phyloP scores from a whole-genome alignment of 805 yeast genomes.

The Wickerhamiella dianesei region DNA sequence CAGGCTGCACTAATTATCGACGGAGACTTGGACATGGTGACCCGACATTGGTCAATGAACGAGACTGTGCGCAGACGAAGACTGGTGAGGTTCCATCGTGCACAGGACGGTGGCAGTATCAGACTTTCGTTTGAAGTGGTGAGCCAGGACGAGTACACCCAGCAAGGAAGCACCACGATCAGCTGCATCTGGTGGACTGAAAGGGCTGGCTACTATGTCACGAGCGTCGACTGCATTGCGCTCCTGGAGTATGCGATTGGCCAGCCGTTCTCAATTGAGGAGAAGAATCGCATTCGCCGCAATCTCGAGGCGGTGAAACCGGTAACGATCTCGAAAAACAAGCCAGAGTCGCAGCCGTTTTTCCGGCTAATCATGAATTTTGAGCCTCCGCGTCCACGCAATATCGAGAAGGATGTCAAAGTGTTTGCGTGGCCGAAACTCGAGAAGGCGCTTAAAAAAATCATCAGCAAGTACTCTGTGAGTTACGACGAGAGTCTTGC shows the following conservation, averaged over 20 bases:
- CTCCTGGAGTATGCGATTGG: constrained; percentile 43
- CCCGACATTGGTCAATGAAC: constrained; percentile 32
- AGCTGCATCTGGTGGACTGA: constrained; percentile 49
- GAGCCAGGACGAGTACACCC: constrained; percentile 26
- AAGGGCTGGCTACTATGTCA: constrained; percentile 37
- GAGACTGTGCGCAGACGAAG: constrained; percentile 33
- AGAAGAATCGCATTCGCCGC: constrained; percentile 54
- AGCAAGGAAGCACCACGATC: constrained; percentile 32
- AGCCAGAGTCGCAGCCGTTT: constrained; percentile 26
- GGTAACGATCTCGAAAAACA: constrained; percentile 40
- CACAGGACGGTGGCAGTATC: constrained; percentile 20
- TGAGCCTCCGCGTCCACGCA: constrained; percentile 51
- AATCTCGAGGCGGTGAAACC: constrained; percentile 54
- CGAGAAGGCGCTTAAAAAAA: constrained; percentile 40
- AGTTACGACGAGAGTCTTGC: constrained; percentile 8
- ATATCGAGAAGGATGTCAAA: constrained; percentile 57
- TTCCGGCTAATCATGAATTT: constrained; percentile 44
- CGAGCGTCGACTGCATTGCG: constrained; percentile 50
- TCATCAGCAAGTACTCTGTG: constrained; percentile 41
- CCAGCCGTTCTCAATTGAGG: constrained; percentile 47
- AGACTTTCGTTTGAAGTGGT: constrained; percentile 26
- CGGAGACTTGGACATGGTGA: constrained; percentile 25
- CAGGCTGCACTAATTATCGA: constrained; percentile 13
- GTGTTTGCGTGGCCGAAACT: constrained; percentile 48
- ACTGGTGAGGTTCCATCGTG: constrained; percentile 33